Base-by-base conservation (phyloP, 2,329 filamentous ascomycete genomes). In the Fusarium sp. region DNA sequence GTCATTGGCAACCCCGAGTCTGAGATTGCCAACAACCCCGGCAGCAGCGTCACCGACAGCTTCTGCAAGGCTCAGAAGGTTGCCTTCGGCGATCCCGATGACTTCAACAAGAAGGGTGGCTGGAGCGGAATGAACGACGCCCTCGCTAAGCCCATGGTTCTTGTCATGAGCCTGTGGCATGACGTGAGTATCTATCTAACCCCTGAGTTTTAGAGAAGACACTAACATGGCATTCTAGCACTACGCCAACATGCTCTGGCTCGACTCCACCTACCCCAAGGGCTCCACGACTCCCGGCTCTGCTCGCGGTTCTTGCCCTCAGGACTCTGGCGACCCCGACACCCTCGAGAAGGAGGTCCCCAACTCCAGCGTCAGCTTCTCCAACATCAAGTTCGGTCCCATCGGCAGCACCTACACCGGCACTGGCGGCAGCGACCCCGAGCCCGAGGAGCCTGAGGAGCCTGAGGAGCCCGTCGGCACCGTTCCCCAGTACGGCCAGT, bases 161-260 rank as follows among this genome's bases (percentile, higher is more conserved):
- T 87, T 33, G 86, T 87, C 76, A 81, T 87, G 80, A 86, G 84
- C 63, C 77, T 87, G 69, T 91, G 90, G 90, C 90, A 93, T 79
- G 92, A 94, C 83, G 43, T 47, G 20, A 80, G 82, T 66, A 80
- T 80, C 79, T 37, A 27, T 80, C 79, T 37, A 27, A 65, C 38
- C 27, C 22, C 8, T 37, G 33, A 27, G 27, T 17, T 20, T 59
- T 14, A 4, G 9, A 50, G 40, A 33, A 25, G 22, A 35, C 58
- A 52, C 66, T 76, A 22, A 75, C 63, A 35, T 67, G 37, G 47
- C 14, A 32, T 27, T 45, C 15, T 47, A 82, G 81, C 88, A 93
- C 82, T 82, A 88, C 69, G 84, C 89, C 78, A 87, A 92, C 84
- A 94, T 94, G 92, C 88, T 92, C 78, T 94, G 93, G 93, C 88